Base-by-base conservation (phyloP, 768 basidiomycete species). In the Sarcodon aspratus region DNA sequence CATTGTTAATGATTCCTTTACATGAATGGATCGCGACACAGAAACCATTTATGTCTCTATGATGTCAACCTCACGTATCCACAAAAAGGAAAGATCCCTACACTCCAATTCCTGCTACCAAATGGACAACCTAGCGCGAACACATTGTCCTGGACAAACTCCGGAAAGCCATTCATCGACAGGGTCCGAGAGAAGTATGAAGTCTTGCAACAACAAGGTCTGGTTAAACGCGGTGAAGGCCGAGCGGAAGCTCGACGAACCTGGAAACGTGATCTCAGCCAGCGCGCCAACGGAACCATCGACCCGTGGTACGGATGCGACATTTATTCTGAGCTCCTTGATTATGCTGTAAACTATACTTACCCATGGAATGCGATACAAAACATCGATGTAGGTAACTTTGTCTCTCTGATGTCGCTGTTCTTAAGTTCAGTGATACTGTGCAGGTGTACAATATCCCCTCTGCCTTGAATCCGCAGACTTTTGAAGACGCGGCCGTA, bases 51-150 rank as follows among this genome's bases (percentile, higher is more conserved):
- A 21, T 88, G 85, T 57, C 75, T 76, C 12, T 82, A 74, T 58
- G 69, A 86, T 56, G 59, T 87, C 32, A 80, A 77, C 59, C 65
- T 88, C 13, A 75, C 80, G n/a, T 87, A 86, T 53, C 85, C 85
- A 1, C 80, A 85, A 58, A 66, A 66, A 12, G 72, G 69, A 31
- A 60, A 63, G 36, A 71, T 85, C 45, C 76, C 79, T 9, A 52
- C 60, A 13, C 3, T 38, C 37, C 12, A 13, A 13, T 13, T 18
- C 37, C 37, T 18, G 18, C 37, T 38, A 6, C 13, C 13, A 13
- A 38, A 13, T 18, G 12, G 18, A 13, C 13, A 38, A 6, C 12
- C 37, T 13, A 38, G 37, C 18, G 37, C 18, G 37, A 18, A 18
- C 3, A 3, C 13, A 18, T 13, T 13, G 13, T 38, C 37, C 13